Base-by-base conservation (phyloP, 140 eudicot species). In the Flaveria floridana region DNA sequence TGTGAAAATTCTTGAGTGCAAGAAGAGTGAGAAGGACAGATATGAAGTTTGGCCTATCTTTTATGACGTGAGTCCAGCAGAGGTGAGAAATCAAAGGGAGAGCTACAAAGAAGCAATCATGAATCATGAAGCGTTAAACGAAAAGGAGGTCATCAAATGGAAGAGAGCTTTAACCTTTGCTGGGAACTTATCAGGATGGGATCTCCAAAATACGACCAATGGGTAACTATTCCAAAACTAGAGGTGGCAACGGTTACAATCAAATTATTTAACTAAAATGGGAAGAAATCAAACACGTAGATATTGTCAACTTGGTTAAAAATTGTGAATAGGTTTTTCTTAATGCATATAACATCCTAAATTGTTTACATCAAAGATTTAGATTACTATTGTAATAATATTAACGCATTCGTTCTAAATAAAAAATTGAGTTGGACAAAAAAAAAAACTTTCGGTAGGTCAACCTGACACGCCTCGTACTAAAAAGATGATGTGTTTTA, bases 121-220 rank as follows among this genome's bases (percentile, higher is more conserved):
- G 78, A 77, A 65, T 1, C 82, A 82, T 72, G 79, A 77, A 70
- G 55, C 61, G 6, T 63, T 12, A 16, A 7, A 79, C 41, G 23
- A 63, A 65, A 71, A 44, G 18, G 82, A 71, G 47, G 78, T 63
- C 46, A 39, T 51, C 19, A 51, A 52, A 41, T 79, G 83, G 83
- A 65, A 55, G 53, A 59, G 65, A 52, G 83, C 83, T 55, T 65
- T 79, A 73, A 65, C 63, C 28, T 41, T 20, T 11, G 70, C 70
- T 53, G 83, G 34, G 10, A 73, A 79, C 52, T 73, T 72, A 65
- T 73, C 79, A 26, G 79, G 83, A 65, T 73, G 75, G 83, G 83
- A 79, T 65, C 79, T 79, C 3, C 74, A 64, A 52, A 66, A 79
- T 52, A 64, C 62, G 44, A 73, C 70, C 70, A 55, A 73, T 3